Evolutionary conservation across 2,329 filamentous ascomycete genomes (phyloP).

Genomic region (Aspergillus proliferans): DNA sequence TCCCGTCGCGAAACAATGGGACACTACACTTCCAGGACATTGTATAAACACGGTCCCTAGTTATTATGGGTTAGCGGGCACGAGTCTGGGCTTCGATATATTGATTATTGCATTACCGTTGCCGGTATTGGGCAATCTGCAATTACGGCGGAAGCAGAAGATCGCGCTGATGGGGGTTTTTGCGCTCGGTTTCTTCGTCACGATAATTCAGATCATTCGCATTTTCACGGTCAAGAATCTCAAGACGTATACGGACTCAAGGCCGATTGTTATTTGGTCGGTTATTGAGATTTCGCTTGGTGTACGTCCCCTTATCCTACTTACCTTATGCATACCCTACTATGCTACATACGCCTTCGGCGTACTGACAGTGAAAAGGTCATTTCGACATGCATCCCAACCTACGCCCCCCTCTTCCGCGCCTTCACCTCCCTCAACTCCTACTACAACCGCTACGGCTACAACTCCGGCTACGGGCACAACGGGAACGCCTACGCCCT

Average conservation of each 20-base stretch:
- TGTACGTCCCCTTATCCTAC: slow-evolving; percentile 11
- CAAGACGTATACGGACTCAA: slow-evolving; percentile 41
- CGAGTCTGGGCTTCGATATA: slow-evolving; percentile 17
- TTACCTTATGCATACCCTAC: too few relatives aligned
- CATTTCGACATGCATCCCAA: slow-evolving; percentile 39
- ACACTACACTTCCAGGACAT: slow-evolving; percentile 30
- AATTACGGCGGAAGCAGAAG: slow-evolving; percentile 14
- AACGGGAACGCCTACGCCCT: neutral
- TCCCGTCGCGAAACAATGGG: slow-evolving; percentile 40
- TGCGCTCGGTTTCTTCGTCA: slow-evolving; percentile 47
- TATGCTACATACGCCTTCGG: too few relatives aligned
- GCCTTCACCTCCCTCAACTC: slow-evolving; percentile 13
- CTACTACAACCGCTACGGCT: slow-evolving; percentile 7
- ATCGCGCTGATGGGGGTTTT: slow-evolving; percentile 40
- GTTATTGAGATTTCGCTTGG: slow-evolving; percentile 42
- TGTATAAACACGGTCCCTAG: slow-evolving; percentile 39
- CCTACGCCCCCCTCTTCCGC: slow-evolving; percentile 38
- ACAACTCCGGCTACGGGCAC: neutral
- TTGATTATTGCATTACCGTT: slow-evolving; percentile 20
- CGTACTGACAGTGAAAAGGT: slow-evolving; percentile 14
- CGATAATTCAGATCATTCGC: slow-evolving; percentile 47
- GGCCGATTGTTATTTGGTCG: slow-evolving; percentile 42
- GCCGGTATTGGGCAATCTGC: slow-evolving; percentile 17
- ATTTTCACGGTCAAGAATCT: slow-evolving; percentile 45
- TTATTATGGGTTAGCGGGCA: slow-evolving; percentile 32